These are phyloP conservation scores for Closterium sp. DNA, from an alignment of 139 green algal species.

Conservation along the genomic window DNA sequence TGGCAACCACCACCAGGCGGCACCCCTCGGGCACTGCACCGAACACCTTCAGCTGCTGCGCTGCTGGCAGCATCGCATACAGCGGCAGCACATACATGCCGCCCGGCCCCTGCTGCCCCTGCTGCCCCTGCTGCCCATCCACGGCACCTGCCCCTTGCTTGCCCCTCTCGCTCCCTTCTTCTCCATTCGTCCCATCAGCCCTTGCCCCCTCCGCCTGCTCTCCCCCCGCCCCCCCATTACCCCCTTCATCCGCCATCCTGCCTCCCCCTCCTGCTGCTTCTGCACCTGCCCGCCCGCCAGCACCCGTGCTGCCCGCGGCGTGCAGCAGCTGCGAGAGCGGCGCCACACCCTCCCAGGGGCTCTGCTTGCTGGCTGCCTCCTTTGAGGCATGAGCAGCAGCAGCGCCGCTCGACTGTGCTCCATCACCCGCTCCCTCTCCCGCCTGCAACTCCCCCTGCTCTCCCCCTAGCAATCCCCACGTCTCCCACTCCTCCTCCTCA, in stretches of 20 bases:
- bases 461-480: background rate
- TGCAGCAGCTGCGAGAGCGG: too few species aligned
- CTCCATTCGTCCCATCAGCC: too few species aligned
- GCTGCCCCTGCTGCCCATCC: background rate
- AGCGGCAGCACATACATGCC: constrained; percentile 84
- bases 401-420: too few species aligned
- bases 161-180: background rate
- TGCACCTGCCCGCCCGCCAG: too few species aligned
- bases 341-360: too few species aligned
- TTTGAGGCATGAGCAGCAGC: too few species aligned
- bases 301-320: too few species aligned
- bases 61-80: constrained; percentile 84
- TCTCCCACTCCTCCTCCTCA: constrained; percentile 28
- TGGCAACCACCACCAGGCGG: constrained; percentile 90
- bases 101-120: constrained; percentile 6
- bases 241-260: too few species aligned
- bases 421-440: too few species aligned
- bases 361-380: too few species aligned
- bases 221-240: too few species aligned
- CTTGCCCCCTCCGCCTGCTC: background rate
- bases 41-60: constrained; percentile 77
- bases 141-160: background rate
- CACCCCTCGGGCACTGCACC: constrained; percentile 63
- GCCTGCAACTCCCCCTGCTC: background rate
- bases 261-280: too few species aligned